Base-by-base conservation (phyloP, 2,329 filamentous ascomycete genomes). In the Aspergillus udagawae region DNA sequence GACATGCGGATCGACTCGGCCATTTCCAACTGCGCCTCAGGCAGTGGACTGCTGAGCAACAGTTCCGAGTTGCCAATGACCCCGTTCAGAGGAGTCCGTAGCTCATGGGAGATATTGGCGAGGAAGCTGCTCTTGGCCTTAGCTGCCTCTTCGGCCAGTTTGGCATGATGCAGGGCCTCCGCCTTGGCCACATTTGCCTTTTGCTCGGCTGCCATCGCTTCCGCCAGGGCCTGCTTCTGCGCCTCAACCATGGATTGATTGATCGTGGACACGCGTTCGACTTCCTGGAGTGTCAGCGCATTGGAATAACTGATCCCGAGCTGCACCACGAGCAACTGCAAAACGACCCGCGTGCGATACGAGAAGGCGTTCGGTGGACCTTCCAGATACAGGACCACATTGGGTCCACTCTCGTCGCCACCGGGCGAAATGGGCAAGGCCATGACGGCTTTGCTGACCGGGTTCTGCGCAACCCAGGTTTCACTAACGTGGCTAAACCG, bases 41-140 rank as follows among this genome's bases (percentile, higher is more conserved):
- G 82, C 41, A 87, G 63, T 5, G 70, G 72, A 9, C 82, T 86
- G 8, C 77, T 78, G 63, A 86, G 86, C 20, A 87, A 75, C 44
- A 87, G 73, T 64, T 87, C 84, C 2, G 81, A 84, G 74, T 86
- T 83, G 32, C 94, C 94, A 67, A 99, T 81, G 50, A 97, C 97
- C 10, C 93, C 94, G 69, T 97, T 97, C 56, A 97, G 81, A 0
- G 94, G 94, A 1, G 94, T 99, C 70, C 96, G 95, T 35, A 99
- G 81, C 73, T 97, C 86, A 64, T 89, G 86, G 1, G 83, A 86
- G 52, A 97, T 96, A 67, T 97, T 97, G 20, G 94, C 94, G 61
- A 99, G 95, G 77, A 97, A 97, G 8, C 97, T 80, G 0, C 93
- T 97, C 77, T 99, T 99, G 1, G 84, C 84, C 65, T 81, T 85